Evolutionary conservation across 441 rosid species (phyloP), one percentile per base, ranked within the genome.

Genomic region (Pelargonium myrrhifolium): DNA sequence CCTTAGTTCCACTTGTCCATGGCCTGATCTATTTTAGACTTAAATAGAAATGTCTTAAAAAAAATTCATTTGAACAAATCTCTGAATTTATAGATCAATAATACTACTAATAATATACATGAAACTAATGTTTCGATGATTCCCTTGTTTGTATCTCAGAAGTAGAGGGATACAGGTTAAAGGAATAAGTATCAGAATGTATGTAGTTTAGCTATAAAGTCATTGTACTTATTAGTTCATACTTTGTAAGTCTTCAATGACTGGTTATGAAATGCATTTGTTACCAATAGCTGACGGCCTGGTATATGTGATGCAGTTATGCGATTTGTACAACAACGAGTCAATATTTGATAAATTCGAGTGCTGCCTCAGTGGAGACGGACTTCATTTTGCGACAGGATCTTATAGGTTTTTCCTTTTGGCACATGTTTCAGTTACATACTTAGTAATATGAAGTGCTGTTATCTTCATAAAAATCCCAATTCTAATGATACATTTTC

Each of bases 271-370:
- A 8, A 18, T 55, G 60, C 60, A 51, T 17, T 51, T 21, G 15
- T 40, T 28, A 31, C 70, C 9, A 51, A 6, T 24, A 21, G 64
- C 73, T 74, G 69, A 78, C 62, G 37, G 14, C 62, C 69, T 67
- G 65, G 35, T 51, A 20, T 67, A 66, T 73, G 62, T 67, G 56
- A 49, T 79, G 85, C 89, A 88, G 93, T 72, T 88, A 17, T 76
- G 82, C 61, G 90, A 88, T 47, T 73, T 86, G 75, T 88, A 88
- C 75, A 82, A 84, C 73, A 73, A 81, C 35, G 90, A 88, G 74
- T 71, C 83, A 64, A 86, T 88, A 78, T 88, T 88, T 73, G 90
- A 88, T 76, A 88, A 86, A 71, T 88, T 88, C 76, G 87, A 81
- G 51, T 88, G 93, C 82, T 86, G 85, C 78, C 18, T 84, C 71